Conservation (phyloP, 208 protist species). For the Crithidia sp. region DNA sequence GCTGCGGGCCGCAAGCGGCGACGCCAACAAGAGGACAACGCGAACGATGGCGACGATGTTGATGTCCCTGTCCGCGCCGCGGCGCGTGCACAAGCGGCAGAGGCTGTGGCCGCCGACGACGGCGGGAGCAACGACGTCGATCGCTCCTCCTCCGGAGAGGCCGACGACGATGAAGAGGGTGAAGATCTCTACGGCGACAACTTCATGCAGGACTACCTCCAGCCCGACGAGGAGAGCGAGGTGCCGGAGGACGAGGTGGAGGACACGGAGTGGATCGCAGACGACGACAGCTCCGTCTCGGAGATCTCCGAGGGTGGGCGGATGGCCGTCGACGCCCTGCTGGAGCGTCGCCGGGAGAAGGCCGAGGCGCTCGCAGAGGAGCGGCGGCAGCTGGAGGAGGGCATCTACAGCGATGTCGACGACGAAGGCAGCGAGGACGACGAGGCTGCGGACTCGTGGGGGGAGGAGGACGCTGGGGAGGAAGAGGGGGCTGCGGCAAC, state of each 20-base stretch:
- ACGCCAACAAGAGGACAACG: constrained; percentile 9
- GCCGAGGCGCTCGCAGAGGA: constrained; percentile 67
- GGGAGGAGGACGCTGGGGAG: constrained; percentile 22
- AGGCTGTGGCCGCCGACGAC: constrained; percentile 13
- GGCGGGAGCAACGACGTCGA: constrained; percentile 18
- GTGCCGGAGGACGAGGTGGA: constrained; percentile 65
- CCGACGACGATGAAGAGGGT: constrained; percentile 60
- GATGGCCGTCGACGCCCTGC: constrained; percentile 71
- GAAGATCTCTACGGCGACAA: constrained; percentile 91
- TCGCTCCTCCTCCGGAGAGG: constrained; percentile 33
- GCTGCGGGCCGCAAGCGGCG: constrained; percentile 25
- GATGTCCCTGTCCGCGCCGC: neutral
- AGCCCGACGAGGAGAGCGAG: constrained; percentile 84
- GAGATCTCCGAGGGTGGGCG: constrained; percentile 80
- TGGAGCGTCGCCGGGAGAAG: constrained; percentile 75
- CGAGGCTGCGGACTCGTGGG: constrained; percentile 26
- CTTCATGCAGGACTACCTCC: constrained; percentile 89
- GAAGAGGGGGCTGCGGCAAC: neutral
- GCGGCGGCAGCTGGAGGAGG: constrained; percentile 71
- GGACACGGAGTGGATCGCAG: constrained; percentile 69
- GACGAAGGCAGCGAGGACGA: constrained; percentile 41
- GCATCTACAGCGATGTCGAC: constrained; percentile 87
- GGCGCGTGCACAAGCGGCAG: neutral
- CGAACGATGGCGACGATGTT: constrained; percentile 7
- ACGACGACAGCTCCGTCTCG: constrained; percentile 74